Evolutionary conservation across 768 basidiomycete species (phyloP).

Genomic region (Phaeolepiota aurea): DNA sequence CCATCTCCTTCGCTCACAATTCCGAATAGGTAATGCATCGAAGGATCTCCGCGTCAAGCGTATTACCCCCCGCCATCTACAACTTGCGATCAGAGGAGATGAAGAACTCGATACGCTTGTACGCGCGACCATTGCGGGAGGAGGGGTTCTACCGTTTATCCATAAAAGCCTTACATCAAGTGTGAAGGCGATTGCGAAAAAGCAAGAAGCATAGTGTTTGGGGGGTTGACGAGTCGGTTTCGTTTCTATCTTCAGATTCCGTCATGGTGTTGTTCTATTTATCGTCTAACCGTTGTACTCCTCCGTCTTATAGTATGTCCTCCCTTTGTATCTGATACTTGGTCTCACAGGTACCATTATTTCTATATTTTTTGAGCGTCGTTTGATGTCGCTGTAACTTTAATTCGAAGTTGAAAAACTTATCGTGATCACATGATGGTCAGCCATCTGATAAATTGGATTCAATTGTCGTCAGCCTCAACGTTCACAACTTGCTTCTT

Average conservation of each 20-base stretch:
- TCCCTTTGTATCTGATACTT: too few species aligned
- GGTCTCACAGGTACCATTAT: too few species aligned
- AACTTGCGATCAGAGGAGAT: conserved; percentile 94
- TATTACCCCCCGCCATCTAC: conserved; percentile 92
- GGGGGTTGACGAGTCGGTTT: background rate
- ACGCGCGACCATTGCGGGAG: conserved; percentile 87
- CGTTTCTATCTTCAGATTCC: background rate
- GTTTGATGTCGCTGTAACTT: too few species aligned
- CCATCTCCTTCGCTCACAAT: background rate
- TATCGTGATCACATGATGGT: too few species aligned
- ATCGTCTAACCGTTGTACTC: background rate
- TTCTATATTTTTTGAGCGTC: too few species aligned
- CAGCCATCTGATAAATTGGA: too few species aligned
- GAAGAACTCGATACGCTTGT: conserved; percentile 96
- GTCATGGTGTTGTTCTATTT: background rate
- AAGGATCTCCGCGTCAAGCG: conserved; percentile 97
- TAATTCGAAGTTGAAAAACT: too few species aligned
- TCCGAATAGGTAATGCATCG: conserved; percentile 76
- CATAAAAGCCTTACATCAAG: conserved; percentile 71
- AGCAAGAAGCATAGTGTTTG: conserved; percentile 21
- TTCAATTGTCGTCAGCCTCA: too few species aligned
- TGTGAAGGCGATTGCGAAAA: conserved; percentile 39
- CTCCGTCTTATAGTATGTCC: background rate
- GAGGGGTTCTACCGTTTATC: conserved; percentile 83
- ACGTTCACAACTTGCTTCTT: too few species aligned